Conservation (phyloP, 208 protist genomes). For the Leptomonas pyrrhocoris region DNA sequence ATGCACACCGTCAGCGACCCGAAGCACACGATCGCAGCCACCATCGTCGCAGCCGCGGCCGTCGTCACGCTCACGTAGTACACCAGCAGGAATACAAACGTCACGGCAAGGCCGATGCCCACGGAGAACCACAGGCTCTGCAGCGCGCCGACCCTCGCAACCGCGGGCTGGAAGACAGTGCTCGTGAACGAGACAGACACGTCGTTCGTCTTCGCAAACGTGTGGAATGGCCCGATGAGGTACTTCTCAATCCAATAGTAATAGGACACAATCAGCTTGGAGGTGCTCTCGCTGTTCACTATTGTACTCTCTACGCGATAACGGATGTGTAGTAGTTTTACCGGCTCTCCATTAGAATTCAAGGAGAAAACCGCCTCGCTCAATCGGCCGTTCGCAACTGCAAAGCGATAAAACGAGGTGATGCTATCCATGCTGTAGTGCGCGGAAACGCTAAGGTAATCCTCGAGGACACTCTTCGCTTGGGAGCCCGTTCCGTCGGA, state of each 20-base stretch:
- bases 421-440: slow-evolving; percentile 9
- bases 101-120: slow-evolving; percentile 46
- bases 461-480: slow-evolving; percentile 28
- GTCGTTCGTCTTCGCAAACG: neutral
- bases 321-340: slow-evolving; percentile 18
- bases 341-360: neutral
- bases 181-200: slow-evolving; percentile 32
- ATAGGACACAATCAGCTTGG: slow-evolving; percentile 7
- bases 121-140: slow-evolving; percentile 53
- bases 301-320: slow-evolving; percentile 26
- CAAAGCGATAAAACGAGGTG: slow-evolving; percentile 31
- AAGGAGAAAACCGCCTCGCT: slow-evolving; percentile 34
- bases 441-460: slow-evolving; percentile 24
- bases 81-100: slow-evolving; percentile 40
- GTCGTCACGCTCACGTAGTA: slow-evolving; percentile 47
- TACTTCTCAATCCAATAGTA: slow-evolving; percentile 25
- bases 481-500: slow-evolving; percentile 10
- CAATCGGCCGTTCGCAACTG: slow-evolving; percentile 24
- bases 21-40: slow-evolving; percentile 45
- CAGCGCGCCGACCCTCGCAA: slow-evolving; percentile 30
- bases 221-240: neutral
- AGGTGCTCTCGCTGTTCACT: slow-evolving; percentile 15
- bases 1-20: slow-evolving; percentile 43
- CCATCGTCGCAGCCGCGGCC: slow-evolving; percentile 34
- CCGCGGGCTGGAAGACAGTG: slow-evolving; percentile 27